A percentile compares a stretch with the other conserved stretches of the same genome.
These are phyloP conservation scores for Lentinula raphanica DNA, from an alignment of 768 basidiomycete genomes.

Conservation along the genomic window DNA sequence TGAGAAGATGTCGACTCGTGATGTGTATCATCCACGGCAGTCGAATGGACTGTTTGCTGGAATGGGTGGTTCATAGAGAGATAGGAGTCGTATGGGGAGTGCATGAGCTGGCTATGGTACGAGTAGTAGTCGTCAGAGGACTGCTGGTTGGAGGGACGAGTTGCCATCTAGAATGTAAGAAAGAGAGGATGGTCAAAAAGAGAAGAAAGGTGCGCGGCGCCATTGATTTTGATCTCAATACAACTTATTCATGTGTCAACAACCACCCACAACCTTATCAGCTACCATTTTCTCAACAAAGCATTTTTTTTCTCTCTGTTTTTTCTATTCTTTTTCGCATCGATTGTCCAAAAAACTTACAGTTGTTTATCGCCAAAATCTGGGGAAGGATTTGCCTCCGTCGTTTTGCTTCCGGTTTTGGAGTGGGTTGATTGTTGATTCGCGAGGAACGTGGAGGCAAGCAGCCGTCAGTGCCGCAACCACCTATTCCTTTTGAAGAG, in stretches of 20 bases:
- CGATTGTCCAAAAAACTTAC: neutral
- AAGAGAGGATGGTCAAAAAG: neutral
- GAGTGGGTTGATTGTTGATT: neutral
- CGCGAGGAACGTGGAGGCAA: neutral
- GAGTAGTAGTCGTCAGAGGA: neutral
- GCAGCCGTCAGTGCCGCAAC: neutral
- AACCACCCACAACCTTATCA: neutral
- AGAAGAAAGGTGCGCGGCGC: neutral
- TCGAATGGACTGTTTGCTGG: neutral
- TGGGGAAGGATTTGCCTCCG: neutral
- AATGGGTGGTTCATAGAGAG: neutral
- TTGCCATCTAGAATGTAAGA: neutral
- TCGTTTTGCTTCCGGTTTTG: neutral
- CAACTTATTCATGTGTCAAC: neutral
- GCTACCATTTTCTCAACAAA: neutral
- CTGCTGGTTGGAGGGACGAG: neutral
- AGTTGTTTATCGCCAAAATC: neutral
- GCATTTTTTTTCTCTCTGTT: neutral
- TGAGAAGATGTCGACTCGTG: neutral
- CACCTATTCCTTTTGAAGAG: neutral
- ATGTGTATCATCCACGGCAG: neutral
- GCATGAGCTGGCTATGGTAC: neutral
- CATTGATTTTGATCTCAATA: neutral
- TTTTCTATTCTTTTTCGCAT: neutral
- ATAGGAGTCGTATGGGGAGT: neutral